These are phyloP conservation scores for Volvariella surrecta DNA, from an alignment of 1,284 basidiomycete species.

Conservation along the genomic window DNA sequence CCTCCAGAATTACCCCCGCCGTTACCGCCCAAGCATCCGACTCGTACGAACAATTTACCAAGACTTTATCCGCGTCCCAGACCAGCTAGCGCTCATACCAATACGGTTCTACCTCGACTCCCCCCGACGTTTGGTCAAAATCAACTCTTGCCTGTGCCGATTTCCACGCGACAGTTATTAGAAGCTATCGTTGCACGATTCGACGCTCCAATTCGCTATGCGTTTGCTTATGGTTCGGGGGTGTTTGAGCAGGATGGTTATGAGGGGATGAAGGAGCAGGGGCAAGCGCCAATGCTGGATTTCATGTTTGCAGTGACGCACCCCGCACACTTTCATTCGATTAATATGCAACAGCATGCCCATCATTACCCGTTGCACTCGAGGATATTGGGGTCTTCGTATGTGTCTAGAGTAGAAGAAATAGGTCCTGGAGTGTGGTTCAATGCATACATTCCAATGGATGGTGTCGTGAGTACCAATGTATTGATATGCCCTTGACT, in stretches of 20 bases:
- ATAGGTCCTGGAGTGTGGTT: conserved; percentile 92
- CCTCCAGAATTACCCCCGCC: conserved; percentile 22
- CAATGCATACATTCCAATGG: conserved; percentile 81
- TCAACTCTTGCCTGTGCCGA: conserved; percentile 69
- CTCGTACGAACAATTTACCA: conserved; percentile 21
- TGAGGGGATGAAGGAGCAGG: conserved; percentile 9
- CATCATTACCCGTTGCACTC: conserved; percentile 86
- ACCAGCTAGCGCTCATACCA: conserved; percentile 33
- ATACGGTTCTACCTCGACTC: conserved; percentile 39
- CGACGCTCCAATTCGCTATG: conserved; percentile 83
- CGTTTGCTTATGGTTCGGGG: conserved; percentile 92
- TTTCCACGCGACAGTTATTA: conserved; percentile 69
- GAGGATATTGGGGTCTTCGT: conserved; percentile 70
- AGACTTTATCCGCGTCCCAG: conserved; percentile 45
- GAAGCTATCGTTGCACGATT: conserved; percentile 72
- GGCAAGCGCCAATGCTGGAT: conserved; percentile 75
- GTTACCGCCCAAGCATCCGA: conserved; percentile 18
- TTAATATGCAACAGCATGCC: conserved; percentile 88
- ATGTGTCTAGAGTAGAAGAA: conserved; percentile 73
- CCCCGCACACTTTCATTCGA: conserved; percentile 86
- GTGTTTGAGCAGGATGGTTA: conserved; percentile 88
- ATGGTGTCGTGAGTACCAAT: conserved; percentile 62
- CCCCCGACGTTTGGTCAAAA: conserved; percentile 74
- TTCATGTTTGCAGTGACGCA: conserved; percentile 94
- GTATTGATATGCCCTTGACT: conserved; percentile 6